Evolutionary conservation across 768 basidiomycete species (phyloP), one percentile per base, ranked within the genome.

Genomic region (Dacryopinax spathularia): DNA sequence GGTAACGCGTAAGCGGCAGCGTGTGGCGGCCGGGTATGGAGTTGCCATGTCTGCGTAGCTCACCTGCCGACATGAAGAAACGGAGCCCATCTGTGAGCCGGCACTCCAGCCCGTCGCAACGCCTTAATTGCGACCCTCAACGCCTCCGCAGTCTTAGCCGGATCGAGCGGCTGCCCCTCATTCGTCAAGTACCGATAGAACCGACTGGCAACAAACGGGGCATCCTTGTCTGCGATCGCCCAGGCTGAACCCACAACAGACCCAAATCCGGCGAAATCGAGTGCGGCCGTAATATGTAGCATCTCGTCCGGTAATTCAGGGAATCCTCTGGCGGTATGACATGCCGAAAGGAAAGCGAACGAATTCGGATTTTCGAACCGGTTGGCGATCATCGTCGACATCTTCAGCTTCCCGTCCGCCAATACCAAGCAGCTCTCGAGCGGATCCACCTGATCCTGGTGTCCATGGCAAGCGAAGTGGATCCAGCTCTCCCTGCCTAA

Each of bases 111-210:
- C 22, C 48, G 27, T 4, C 62, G 27, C 44, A 63, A 20, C 41
- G 39, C 34, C 33, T 16, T 63, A 27, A 59, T 31, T 25, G 37
- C 62, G 29, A 63, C 44, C 31, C 31, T 33, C 41, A 63, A 20
- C 62, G 41, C 62, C 22, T 63, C 43, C 27, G 62, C 62, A 18
- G 62, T 22, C 29, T 60, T 44, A 9, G 39, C 25, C 15, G 34
- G 44, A 48, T 63, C 62, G 27, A 44, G 39, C 48, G 15, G 6
- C 3, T 18, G 10, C 2, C 62, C 62, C 37, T 48, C 33, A 18
- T 33, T 31, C 29, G 34, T 43, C 56, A 63, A 22, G 33, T 63
- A 36, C 41, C 44, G 39, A 44, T 63, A 63, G 27, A 63, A 29
- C 33, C 44, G 13, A n/a, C 44, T 44, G 20, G 62, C 36, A 13